Evolutionary conservation across 2,329 filamentous ascomycete species (phyloP), one percentile per base, ranked within the genome.

Genomic region (Pseudogymnoascus sp.): DNA sequence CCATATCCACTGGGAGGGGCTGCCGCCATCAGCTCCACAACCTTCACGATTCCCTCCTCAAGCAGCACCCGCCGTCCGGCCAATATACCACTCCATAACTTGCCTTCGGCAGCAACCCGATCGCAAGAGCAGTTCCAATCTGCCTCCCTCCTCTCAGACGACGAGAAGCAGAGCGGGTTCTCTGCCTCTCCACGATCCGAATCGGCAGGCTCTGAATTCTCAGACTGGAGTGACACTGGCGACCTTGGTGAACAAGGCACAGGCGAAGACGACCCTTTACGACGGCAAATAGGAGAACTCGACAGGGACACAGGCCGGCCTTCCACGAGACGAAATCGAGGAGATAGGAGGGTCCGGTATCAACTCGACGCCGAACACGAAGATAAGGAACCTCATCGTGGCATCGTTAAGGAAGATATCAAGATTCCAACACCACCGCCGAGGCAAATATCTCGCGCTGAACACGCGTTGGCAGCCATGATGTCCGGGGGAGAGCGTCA

Each of bases 191-290:
- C 77, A 66, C 83, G 81, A 69, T 81, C 41, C 79, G 79, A 78
- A 60, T 83, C 82, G 64, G 77, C 73, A 62, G 79, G 79, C 72
- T 88, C 84, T 63, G 83, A 87, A 69, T 89, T 89, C 73, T 90
- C 86, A 61, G 84, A 89, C 68, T 96, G 90, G 91, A 92, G 89
- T 71, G 91, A 96, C 74, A 96, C 92, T 45, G 92, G 91, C 70
- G 94, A 97, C 75, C 83, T 97, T 69, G 90, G 90, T 70, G 92
- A 96, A 77, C 92, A 95, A 79, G 80, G 92, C 67, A 88, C 83
- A 69, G 86, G 89, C 77, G 84, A 85, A 70, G 84, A 92, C 74
- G 90, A 96, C 72, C 89, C 90, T 62, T 80, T 95, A 66, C 85
- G 83, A 67, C 82, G 84, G 67, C 85, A 83, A 68, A 79, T 92